A percentile compares a stretch with the other conserved stretches of the same genome.
Evolutionary conservation across 2,329 filamentous ascomycete genomes (phyloP).

Genomic region (Verticillium tricorpus): DNA sequence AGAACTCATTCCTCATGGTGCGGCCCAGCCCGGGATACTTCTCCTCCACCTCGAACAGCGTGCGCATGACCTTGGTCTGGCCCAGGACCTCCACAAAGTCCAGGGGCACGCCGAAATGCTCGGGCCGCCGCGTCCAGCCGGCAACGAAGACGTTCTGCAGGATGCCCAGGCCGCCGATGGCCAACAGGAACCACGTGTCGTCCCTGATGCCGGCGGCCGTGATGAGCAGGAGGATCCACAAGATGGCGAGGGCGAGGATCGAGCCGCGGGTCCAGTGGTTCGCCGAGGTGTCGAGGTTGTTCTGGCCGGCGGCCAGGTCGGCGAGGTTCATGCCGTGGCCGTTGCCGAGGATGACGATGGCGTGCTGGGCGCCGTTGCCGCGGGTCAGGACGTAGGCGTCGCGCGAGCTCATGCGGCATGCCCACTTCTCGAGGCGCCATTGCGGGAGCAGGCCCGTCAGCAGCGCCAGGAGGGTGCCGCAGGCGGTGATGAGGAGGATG

Average conservation of each 20-base stretch:
- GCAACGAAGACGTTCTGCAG: constrained; percentile 33
- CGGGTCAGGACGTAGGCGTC: constrained; percentile 29
- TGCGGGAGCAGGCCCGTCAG: constrained; percentile 30
- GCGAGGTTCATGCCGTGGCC: constrained; percentile 33
- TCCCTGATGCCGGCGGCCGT: constrained; percentile 28
- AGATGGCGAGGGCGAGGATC: constrained; percentile 19
- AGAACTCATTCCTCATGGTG: constrained; percentile 6
- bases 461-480: constrained; percentile 31
- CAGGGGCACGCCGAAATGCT: constrained; percentile 21
- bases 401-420: constrained; percentile 23
- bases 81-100: constrained; percentile 7
- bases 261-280: constrained; percentile 13
- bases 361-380: constrained; percentile 35
- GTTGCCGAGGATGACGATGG: constrained; percentile 29
- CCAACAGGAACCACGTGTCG: constrained; percentile 35
- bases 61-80: constrained; percentile 8
- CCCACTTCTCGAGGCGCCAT: constrained; percentile 39
- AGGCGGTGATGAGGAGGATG: constrained; percentile 32
- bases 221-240: constrained; percentile 37
- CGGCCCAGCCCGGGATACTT: not conserved
- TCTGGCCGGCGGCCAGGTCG: constrained; percentile 27
- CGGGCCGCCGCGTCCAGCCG: constrained; percentile 19
- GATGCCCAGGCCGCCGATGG: constrained; percentile 33
- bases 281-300: not conserved
- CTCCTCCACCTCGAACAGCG: constrained; percentile 8